phyloP scores from a whole-genome alignment of 139 green algal genomes.

The Zygnema cylindricum region DNA sequence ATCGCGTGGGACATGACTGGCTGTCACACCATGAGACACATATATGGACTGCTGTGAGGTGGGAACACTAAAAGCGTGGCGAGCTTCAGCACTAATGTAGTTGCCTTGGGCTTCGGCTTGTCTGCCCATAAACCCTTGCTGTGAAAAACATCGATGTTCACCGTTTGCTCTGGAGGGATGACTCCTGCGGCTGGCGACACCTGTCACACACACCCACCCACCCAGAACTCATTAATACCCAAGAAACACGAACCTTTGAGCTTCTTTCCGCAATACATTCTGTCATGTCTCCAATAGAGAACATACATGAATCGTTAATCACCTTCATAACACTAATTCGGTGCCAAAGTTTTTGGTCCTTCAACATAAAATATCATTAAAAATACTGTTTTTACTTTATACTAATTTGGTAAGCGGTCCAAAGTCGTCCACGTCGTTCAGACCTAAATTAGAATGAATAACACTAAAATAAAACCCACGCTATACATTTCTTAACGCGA shows the following conservation, averaged over 20 bases:
- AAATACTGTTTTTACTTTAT: no score
- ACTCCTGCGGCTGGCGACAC: constrained; percentile 13
- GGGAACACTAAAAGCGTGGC: not conserved
- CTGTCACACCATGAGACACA: constrained; percentile 15
- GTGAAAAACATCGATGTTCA: constrained; percentile 3
- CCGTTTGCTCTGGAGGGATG: constrained; percentile 19
- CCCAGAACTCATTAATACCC: no score
- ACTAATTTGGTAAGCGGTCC: no score
- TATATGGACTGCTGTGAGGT: constrained; percentile 6
- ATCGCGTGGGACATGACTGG: no score
- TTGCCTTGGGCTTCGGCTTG: not conserved
- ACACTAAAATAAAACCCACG: no score
- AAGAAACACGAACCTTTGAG: not conserved
- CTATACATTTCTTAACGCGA: no score
- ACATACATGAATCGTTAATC: not conserved
- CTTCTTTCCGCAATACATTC: not conserved
- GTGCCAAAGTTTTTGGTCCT: no score
- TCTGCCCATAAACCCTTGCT: not conserved
- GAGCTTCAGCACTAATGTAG: not conserved
- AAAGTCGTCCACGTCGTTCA: no score
- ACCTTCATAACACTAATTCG: not conserved
- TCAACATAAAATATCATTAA: no score
- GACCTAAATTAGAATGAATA: no score
- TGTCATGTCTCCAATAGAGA: not conserved
- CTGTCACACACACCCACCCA: not conserved